Conservation (phyloP, 2,329 filamentous ascomycete genomes). For the Penicillium sp. region DNA sequence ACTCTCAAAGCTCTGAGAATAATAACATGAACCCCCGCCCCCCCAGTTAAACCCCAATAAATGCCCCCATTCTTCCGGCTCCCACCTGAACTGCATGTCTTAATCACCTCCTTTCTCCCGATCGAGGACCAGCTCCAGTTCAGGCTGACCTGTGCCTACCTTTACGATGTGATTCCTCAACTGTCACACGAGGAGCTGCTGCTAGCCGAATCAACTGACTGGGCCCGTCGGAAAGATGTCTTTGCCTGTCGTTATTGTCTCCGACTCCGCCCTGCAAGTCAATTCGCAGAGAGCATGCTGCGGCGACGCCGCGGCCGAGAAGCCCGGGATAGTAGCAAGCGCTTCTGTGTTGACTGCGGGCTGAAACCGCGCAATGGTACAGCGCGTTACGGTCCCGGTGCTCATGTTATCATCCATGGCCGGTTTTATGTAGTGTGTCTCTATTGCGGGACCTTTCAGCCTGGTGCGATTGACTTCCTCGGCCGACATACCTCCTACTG, state of each 20-base stretch:
- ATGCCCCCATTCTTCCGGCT: slow-evolving; percentile 31
- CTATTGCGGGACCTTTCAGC: slow-evolving; percentile 28
- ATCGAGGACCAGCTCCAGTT: slow-evolving; percentile 37
- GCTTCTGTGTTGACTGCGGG: slow-evolving; percentile 40
- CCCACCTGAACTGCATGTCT: slow-evolving; percentile 41
- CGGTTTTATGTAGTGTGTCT: slow-evolving; percentile 34
- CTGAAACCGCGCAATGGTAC: slow-evolving; percentile 29
- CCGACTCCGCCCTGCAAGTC: slow-evolving; percentile 30
- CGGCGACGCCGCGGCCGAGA: slow-evolving; percentile 27
- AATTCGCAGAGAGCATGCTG: slow-evolving; percentile 39
- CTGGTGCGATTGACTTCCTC: slow-evolving; percentile 20
- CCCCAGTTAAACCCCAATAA: not conserved
- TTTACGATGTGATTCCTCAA: slow-evolving; percentile 31
- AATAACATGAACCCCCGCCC: not conserved
- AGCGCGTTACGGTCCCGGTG: slow-evolving; percentile 37
- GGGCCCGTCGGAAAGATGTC: slow-evolving; percentile 29
- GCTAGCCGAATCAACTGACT: slow-evolving; percentile 29
- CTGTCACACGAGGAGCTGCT: slow-evolving; percentile 35
- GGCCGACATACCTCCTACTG: slow-evolving; percentile 23
- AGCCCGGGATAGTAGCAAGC: slow-evolving; percentile 28
- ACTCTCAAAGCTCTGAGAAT: not conserved
- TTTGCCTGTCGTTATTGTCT: slow-evolving; percentile 39
- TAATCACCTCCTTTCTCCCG: slow-evolving; percentile 33
- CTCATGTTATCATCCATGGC: slow-evolving; percentile 29
- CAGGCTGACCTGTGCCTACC: slow-evolving; percentile 35